A percentile compares a stretch with the other conserved stretches of the same genome.
Evolutionary conservation across 306 rosid genomes (phyloP).

Genomic region (Fragaria iinumae): DNA sequence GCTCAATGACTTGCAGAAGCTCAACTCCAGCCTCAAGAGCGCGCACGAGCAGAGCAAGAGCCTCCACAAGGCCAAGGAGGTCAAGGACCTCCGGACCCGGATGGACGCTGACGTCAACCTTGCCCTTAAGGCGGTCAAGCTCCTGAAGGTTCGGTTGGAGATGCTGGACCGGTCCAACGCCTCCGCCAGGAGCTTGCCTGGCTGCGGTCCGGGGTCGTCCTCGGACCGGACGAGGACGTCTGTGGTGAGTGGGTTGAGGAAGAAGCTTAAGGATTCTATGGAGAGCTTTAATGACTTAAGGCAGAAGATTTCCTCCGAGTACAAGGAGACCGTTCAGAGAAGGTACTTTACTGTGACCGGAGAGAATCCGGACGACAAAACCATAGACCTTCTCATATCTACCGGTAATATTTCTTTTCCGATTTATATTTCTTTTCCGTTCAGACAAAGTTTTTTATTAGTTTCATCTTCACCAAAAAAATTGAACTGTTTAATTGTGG

Average conservation of each 20-base stretch:
- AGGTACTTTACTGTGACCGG: slow-evolving; percentile 94
- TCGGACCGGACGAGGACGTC: slow-evolving; percentile 84
- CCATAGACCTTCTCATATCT: slow-evolving; percentile 76
- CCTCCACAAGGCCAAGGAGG: slow-evolving; percentile 68
- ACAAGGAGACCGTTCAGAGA: slow-evolving; percentile 85
- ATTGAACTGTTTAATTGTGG: neutral
- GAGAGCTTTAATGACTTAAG: slow-evolving; percentile 62
- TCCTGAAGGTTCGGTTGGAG: slow-evolving; percentile 68
- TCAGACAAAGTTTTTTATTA: neutral
- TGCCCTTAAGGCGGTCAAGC: slow-evolving; percentile 80
- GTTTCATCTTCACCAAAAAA: neutral
- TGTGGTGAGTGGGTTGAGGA: slow-evolving; percentile 76
- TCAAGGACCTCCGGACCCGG: slow-evolving; percentile 73
- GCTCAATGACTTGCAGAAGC: slow-evolving; percentile 58
- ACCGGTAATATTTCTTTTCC: slow-evolving; percentile 47
- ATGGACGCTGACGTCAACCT: slow-evolving; percentile 77
- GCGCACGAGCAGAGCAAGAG: slow-evolving; percentile 76
- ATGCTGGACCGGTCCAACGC: slow-evolving; percentile 80
- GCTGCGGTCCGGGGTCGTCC: slow-evolving; percentile 90
- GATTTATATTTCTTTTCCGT: neutral
- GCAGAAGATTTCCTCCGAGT: slow-evolving; percentile 67
- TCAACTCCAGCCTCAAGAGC: slow-evolving; percentile 37
- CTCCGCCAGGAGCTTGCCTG: slow-evolving; percentile 60
- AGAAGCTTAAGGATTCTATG: slow-evolving; percentile 86
- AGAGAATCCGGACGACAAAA: slow-evolving; percentile 85